Percentiles rank a stretch among this genome's conserved stretches.
These are phyloP conservation scores for Pestalotiopsis fici DNA, from an alignment of 2,329 filamentous ascomycete genomes.

Conservation along the genomic window DNA sequence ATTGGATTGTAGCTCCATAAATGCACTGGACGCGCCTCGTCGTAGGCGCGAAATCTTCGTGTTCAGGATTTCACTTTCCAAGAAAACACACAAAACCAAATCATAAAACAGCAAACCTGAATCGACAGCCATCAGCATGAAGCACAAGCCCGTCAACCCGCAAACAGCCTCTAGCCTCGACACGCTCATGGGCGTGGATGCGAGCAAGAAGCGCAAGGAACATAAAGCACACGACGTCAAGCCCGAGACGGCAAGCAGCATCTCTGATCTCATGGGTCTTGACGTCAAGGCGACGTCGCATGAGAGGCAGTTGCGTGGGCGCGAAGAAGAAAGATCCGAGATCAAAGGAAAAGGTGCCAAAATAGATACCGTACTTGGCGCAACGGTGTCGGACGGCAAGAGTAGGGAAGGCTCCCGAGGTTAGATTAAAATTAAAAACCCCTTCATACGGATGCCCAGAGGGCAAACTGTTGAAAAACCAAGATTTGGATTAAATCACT, in stretches of 20 bases:
- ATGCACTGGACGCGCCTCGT: too few species aligned
- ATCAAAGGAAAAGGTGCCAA: not conserved
- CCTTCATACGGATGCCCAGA: too few species aligned
- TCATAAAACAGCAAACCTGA: not conserved
- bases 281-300: not conserved
- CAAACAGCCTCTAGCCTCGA: not conserved
- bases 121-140: too few species aligned
- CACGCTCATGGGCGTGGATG: slow-evolving; percentile 1
- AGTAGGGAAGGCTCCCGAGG: not conserved
- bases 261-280: not conserved
- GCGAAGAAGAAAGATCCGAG: not conserved
- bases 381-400: not conserved
- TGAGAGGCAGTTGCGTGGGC: not conserved
- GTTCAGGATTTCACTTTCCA: too few species aligned
- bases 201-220: not conserved
- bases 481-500: too few species aligned
- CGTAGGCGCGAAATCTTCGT: too few species aligned
- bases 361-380: not conserved
- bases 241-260: not conserved
- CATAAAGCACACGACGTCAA: not conserved
- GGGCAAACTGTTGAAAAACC: too few species aligned
- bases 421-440: not conserved
- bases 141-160: not conserved
- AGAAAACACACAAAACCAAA: too few species aligned
- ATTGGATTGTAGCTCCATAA: not conserved